A percentile compares a stretch with the other conserved stretches of the same genome.
phyloP scores from a whole-genome alignment of 2,329 filamentous ascomycete species.

The Monilinia aucupariae region DNA sequence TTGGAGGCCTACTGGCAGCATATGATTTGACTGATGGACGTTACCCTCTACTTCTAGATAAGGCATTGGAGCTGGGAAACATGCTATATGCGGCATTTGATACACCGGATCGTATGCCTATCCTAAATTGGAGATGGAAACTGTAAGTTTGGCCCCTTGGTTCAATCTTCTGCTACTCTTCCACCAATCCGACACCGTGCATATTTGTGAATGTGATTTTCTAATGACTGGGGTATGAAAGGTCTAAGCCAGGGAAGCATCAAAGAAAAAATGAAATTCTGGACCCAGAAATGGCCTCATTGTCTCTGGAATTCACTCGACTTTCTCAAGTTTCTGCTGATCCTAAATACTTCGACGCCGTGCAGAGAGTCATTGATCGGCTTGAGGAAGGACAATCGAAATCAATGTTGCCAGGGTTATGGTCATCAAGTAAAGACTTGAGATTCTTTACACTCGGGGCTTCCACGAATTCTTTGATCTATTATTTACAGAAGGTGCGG shows the following conservation, averaged over 20 bases:
- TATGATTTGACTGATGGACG: too few relatives aligned
- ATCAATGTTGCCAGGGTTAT: not conserved
- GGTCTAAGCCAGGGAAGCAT: not conserved
- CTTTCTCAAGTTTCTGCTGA: not conserved
- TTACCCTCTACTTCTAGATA: too few relatives aligned
- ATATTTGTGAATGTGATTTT: not conserved
- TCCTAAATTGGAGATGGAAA: not conserved
- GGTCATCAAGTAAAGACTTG: not conserved
- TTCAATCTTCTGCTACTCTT: too few relatives aligned
- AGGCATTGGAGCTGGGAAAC: too few relatives aligned
- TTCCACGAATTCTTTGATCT: not conserved
- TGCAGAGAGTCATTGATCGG: not conserved
- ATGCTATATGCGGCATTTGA: not conserved
- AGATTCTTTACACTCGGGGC: not conserved
- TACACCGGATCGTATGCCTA: not conserved
- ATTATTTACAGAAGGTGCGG: too few relatives aligned
- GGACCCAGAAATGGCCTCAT: not conserved
- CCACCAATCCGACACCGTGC: too few relatives aligned
- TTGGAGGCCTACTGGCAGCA: too few relatives aligned
- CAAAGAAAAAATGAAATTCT: not conserved
- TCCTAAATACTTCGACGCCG: not conserved
- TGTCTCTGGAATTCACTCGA: not conserved
- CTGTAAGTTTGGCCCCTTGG: too few relatives aligned
- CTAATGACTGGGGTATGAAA: not conserved
- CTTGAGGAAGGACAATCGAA: not conserved